A percentile compares a stretch with the other conserved stretches of the same genome.
Conservation (phyloP, 345 rosid genomes). For the Pugionium dolabratum region DNA sequence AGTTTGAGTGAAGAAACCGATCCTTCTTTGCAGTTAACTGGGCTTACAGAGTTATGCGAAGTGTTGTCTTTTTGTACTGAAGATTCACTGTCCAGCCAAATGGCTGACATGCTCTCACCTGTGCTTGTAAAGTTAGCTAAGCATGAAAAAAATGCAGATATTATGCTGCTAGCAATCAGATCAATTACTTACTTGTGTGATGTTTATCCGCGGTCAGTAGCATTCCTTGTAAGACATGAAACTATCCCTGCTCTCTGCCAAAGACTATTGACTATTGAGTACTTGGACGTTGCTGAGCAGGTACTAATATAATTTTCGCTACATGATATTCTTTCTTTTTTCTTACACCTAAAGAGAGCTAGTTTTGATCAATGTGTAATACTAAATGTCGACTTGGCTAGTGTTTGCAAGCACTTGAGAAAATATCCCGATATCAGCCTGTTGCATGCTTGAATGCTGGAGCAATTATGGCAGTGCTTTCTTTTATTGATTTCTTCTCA, state of each 20-base stretch:
- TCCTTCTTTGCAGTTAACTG: slow-evolving; percentile 59
- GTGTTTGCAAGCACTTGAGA: slow-evolving; percentile 99
- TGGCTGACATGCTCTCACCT: slow-evolving; percentile 73
- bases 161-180: slow-evolving; percentile 80
- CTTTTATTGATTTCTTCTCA: slow-evolving; percentile 79
- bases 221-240: slow-evolving; percentile 71
- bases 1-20: slow-evolving; percentile 59
- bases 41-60: slow-evolving; percentile 85
- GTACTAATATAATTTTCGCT: slow-evolving; percentile 36
- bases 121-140: slow-evolving; percentile 71
- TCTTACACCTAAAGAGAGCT: slow-evolving; percentile 4
- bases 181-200: slow-evolving; percentile 89
- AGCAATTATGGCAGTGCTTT: slow-evolving; percentile 84
- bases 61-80: slow-evolving; percentile 83
- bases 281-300: slow-evolving; percentile 97
- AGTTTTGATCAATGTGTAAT: slow-evolving; percentile 1
- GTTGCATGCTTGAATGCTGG: slow-evolving; percentile 84
- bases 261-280: slow-evolving; percentile 69
- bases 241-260: slow-evolving; percentile 84
- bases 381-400: slow-evolving; percentile 34
- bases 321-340: background rate
- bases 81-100: slow-evolving; percentile 63
- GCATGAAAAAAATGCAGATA: slow-evolving; percentile 62
- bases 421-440: slow-evolving; percentile 88
- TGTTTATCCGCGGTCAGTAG: slow-evolving; percentile 77